These are phyloP conservation scores for Apiospora arundinis DNA, from an alignment of 2,329 filamentous ascomycete genomes.

Conservation along the genomic window DNA sequence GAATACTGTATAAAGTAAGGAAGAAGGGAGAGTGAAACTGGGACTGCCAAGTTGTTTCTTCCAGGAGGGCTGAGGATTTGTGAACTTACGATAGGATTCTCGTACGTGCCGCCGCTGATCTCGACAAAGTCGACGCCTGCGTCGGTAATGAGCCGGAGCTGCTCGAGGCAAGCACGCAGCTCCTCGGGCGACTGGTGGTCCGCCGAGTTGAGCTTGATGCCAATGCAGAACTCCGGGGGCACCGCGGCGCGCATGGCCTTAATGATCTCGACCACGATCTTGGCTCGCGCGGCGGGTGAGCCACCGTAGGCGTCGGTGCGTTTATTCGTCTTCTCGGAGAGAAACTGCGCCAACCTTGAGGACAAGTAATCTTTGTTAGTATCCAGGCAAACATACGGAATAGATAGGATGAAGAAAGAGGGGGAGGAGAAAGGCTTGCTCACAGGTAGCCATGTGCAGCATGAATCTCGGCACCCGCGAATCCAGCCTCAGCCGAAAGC, in stretches of 20 bases:
- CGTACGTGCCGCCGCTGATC: slow-evolving; percentile 66
- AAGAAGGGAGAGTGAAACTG: background rate
- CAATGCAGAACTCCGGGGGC: slow-evolving; percentile 53
- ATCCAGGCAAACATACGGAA: background rate
- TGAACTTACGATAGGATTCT: slow-evolving; percentile 53
- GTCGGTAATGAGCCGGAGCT: slow-evolving; percentile 49
- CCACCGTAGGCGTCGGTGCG: slow-evolving; percentile 63
- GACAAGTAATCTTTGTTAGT: background rate
- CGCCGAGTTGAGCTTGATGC: slow-evolving; percentile 61
- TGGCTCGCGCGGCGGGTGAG: slow-evolving; percentile 50
- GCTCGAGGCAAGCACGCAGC: slow-evolving; percentile 54
- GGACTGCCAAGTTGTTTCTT: no score
- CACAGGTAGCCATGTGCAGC: slow-evolving; percentile 60
- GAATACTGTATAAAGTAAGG: no score
- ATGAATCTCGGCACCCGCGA: slow-evolving; percentile 52
- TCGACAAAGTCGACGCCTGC: slow-evolving; percentile 70
- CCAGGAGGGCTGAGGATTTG: background rate
- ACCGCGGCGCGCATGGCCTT: slow-evolving; percentile 47
- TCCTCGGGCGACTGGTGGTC: slow-evolving; percentile 55
- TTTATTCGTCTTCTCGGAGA: slow-evolving; percentile 54
- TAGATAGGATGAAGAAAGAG: background rate
- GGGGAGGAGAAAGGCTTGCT: background rate
- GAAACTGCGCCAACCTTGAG: slow-evolving; percentile 54
- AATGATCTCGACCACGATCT: slow-evolving; percentile 58
- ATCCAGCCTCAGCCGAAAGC: slow-evolving; percentile 52